Evolutionary conservation across 108 stramenopile species (phyloP).

Genomic region (Epithemia pelagica): DNA sequence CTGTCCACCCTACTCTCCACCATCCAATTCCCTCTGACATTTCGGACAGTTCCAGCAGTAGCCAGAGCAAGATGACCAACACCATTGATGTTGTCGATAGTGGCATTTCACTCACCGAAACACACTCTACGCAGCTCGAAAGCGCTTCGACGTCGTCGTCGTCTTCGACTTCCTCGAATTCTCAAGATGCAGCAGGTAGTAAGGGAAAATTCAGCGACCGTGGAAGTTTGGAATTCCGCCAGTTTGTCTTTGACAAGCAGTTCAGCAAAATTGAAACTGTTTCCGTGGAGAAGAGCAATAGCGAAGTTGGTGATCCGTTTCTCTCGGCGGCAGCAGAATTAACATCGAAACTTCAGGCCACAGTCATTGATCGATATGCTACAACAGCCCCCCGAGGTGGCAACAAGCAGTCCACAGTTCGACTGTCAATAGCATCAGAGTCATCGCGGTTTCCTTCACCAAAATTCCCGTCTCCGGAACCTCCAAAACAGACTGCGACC

Average conservation of each 20-base stretch:
- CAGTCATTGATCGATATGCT: neutral
- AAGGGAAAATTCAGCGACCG: neutral
- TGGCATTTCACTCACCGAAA: neutral
- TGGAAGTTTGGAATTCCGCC: neutral
- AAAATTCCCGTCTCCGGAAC: neutral
- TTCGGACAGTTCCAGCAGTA: neutral
- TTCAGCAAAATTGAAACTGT: conserved; percentile 3
- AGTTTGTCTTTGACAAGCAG: conserved; percentile 4
- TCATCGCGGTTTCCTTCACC: neutral
- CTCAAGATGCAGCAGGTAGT: neutral
- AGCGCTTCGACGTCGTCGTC: neutral
- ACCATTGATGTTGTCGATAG: neutral
- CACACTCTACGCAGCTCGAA: neutral
- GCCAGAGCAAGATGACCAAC: neutral
- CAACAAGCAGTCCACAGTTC: neutral
- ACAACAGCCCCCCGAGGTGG: neutral
- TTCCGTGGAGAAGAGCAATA: conserved; percentile 2
- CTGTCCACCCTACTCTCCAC: neutral
- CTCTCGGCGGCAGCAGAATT: neutral
- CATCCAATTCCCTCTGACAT: neutral
- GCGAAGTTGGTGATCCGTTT: neutral
- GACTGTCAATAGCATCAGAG: neutral
- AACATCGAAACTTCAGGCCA: neutral
- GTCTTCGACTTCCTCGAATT: neutral
- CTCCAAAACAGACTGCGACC: neutral